Evolutionary conservation across 2,329 filamentous ascomycete species (phyloP).

Genomic region (Diplodia intermedia): DNA sequence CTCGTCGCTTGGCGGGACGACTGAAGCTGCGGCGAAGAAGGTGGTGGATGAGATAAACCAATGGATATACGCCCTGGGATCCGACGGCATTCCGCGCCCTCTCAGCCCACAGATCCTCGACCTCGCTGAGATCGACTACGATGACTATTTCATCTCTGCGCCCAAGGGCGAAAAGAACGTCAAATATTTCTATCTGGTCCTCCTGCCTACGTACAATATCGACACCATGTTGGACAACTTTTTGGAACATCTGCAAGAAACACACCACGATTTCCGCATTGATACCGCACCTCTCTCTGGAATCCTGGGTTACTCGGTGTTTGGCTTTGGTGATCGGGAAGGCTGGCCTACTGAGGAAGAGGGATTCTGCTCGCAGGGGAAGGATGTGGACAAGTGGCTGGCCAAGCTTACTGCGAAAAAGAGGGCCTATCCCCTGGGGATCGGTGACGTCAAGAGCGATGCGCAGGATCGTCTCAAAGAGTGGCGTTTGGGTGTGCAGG

Average conservation of each 20-base stretch:
- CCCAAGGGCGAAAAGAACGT: constrained; percentile 66
- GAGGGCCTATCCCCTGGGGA: constrained; percentile 85
- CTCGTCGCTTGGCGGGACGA: constrained; percentile 85
- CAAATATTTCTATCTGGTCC: constrained; percentile 80
- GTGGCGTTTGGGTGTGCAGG: constrained; percentile 77
- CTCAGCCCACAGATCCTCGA: constrained; percentile 73
- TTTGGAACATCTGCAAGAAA: constrained; percentile 85
- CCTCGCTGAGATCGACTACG: constrained; percentile 85
- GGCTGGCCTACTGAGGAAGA: constrained; percentile 91
- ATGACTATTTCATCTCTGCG: constrained; percentile 85
- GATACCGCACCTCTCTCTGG: constrained; percentile 82
- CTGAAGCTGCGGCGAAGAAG: constrained; percentile 72
- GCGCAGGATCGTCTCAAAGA: constrained; percentile 71
- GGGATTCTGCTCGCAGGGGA: constrained; percentile 92
- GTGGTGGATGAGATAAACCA: constrained; percentile 65
- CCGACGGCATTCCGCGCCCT: constrained; percentile 48
- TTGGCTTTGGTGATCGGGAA: constrained; percentile 89
- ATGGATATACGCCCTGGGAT: constrained; percentile 43
- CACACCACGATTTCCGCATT: constrained; percentile 95
- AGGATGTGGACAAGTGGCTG: constrained; percentile 93
- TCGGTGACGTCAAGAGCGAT: constrained; percentile 84
- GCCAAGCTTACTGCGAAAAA: constrained; percentile 89
- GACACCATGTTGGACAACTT: constrained; percentile 90
- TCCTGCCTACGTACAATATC: constrained; percentile 93
- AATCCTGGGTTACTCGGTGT: constrained; percentile 87